Evolutionary conservation across 805 yeast genomes (phyloP), one percentile per base, ranked within the genome.

Genomic region (Debaryomyces castellii): DNA sequence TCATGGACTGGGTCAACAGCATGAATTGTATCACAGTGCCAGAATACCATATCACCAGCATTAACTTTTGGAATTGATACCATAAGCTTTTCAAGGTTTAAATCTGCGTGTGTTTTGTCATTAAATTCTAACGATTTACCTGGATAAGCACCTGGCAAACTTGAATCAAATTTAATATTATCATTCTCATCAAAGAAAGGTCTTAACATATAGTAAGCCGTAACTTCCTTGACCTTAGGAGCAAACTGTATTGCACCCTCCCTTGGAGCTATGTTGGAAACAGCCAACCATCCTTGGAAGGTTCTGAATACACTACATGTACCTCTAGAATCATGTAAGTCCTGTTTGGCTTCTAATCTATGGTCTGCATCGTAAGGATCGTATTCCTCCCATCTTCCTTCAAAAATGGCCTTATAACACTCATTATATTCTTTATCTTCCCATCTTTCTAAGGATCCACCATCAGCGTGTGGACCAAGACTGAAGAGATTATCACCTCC

Each of bases 401-500:
- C 65, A 25, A 68, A 64, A 18, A 75, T 69, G 35, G 57, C 60
- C 5, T 53, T 44, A 51, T 74, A 75, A 21, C 61, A 63, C 9
- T 54, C 50, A n/a, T 71, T 49, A 52, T 71, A 74, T 20, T 55
- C 62, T 11, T 44, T 50, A 52, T 74, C 77, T 51, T 73, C 77
- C 78, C 78, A 74, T 40, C 78, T 52, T 50, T 73, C 78, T 30
- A 73, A 54, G 1, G 74, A 63, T 11, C 74, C 69, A n/a, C 71
- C 60, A 48, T 74, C 78, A n/a, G 62, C 54, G 43, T 74, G 78
- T 18, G 71, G 64, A 24, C 67, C 69, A 34, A 73, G 58, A 4
- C 71, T 45, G 23, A 58, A 51, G 3, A 24, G 22, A 17, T 47
- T 50, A 24, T 59, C 63, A 6, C 77, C 77, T 0, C 77, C 74